These are phyloP conservation scores for Avicennia marina DNA, from an alignment of 257 asterid species.

Conservation along the genomic window DNA sequence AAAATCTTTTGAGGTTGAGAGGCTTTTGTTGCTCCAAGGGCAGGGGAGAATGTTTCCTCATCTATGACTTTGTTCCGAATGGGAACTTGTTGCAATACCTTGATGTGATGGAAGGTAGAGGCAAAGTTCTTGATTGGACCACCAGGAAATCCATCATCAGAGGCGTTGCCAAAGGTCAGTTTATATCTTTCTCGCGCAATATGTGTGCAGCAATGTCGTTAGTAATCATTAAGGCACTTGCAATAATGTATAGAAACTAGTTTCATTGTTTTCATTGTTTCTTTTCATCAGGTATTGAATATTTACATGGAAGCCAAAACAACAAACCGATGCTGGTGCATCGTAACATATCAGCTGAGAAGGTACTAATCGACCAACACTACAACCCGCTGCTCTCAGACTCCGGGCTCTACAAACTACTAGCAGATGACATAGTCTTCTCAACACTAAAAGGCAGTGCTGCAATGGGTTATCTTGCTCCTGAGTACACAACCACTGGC, in stretches of 20 bases:
- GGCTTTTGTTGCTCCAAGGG: constrained; percentile 96
- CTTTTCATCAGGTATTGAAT: constrained; percentile 55
- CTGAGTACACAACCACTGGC: constrained; percentile 88
- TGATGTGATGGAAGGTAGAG: constrained; percentile 47
- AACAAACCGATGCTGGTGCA: constrained; percentile 63
- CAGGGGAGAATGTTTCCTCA: constrained; percentile 91
- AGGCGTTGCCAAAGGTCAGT: constrained; percentile 86
- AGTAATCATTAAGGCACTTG: too few species aligned
- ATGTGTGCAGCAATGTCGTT: too few species aligned
- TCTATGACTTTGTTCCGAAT: constrained; percentile 74
- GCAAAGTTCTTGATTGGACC: constrained; percentile 79
- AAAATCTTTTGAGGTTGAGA: constrained; percentile 72
- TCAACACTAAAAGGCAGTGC: constrained; percentile 87
- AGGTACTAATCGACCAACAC: constrained; percentile 71
- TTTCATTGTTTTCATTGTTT: background rate
- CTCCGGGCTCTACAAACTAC: constrained; percentile 71
- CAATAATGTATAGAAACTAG: too few species aligned
- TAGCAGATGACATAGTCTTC: constrained; percentile 84
- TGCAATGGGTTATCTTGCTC: constrained; percentile 96
- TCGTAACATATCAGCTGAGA: constrained; percentile 86
- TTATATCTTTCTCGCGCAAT: too few species aligned
- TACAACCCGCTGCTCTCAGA: constrained; percentile 80
- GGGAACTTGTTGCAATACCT: constrained; percentile 79
- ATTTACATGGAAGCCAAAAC: constrained; percentile 58
- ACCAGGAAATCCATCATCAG: constrained; percentile 60